These are phyloP conservation scores for Dillenia turbinata DNA, from an alignment of 164 flowering plant species.

Conservation along the genomic window DNA sequence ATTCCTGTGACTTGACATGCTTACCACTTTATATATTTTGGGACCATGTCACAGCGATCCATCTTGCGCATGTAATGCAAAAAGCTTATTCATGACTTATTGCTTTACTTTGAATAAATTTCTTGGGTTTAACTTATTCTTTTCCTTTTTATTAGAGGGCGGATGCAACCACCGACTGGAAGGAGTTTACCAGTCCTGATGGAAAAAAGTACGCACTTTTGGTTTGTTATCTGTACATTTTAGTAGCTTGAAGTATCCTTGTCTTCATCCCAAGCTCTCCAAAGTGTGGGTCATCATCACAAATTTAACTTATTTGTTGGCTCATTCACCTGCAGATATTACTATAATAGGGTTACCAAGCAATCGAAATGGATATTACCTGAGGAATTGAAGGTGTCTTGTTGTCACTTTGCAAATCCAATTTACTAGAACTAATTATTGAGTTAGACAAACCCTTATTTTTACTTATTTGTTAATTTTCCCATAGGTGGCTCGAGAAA, in stretches of 20 bases:
- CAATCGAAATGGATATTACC: conserved; percentile 93
- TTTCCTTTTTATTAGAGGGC: conserved; percentile 65
- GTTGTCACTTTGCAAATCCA: neutral
- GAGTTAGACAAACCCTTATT: neutral
- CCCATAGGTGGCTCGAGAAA: conserved; percentile 87
- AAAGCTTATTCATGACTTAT: too few relatives aligned
- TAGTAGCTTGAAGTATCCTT: too few relatives aligned
- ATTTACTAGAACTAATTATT: neutral
- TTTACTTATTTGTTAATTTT: conserved; percentile 3
- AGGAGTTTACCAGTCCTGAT: conserved; percentile 83
- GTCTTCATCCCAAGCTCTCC: too few relatives aligned
- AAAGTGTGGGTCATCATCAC: too few relatives aligned
- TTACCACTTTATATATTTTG: too few relatives aligned
- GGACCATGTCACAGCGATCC: too few relatives aligned
- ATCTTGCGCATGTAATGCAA: too few relatives aligned
- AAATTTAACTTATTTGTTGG: conserved; percentile 2
- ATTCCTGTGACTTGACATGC: too few relatives aligned
- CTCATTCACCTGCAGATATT: conserved; percentile 32
- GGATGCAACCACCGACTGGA: conserved; percentile 96
- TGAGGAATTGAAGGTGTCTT: conserved; percentile 77
- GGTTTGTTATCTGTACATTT: neutral
- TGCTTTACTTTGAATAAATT: too few relatives aligned
- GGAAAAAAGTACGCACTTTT: conserved; percentile 68
- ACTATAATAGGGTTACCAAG: conserved; percentile 45
- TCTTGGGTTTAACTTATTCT: too few relatives aligned